Percentiles rank a stretch among this genome's conserved stretches.
Conservation (phyloP, 1,284 basidiomycete species). For the Ustilago hordei region DNA sequence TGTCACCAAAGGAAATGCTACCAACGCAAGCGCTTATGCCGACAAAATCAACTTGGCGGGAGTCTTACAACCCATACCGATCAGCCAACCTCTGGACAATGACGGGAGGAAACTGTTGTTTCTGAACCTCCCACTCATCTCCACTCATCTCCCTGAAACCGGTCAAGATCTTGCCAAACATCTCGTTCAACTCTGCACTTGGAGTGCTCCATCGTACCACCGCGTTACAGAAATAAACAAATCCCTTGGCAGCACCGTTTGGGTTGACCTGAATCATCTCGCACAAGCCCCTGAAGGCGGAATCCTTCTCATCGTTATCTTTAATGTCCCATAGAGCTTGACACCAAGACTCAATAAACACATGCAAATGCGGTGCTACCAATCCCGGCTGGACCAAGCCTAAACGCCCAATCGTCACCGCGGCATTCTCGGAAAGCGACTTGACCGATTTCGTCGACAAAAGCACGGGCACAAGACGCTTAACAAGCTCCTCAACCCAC, state of each 20-base stretch:
- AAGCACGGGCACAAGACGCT: conserved; percentile 90
- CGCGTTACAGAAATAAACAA: conserved; percentile 69
- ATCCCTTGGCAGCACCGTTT: conserved; percentile 69
- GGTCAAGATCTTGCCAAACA: conserved; percentile 74
- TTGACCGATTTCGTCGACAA: conserved; percentile 89
- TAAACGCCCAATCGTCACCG: conserved; percentile 97
- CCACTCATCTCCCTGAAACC: conserved; percentile 88
- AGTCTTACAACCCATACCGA: conserved; percentile 54
- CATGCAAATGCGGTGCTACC: conserved; percentile 88
- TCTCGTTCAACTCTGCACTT: conserved; percentile 62
- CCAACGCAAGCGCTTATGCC: background rate
- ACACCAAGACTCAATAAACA: conserved; percentile 96
- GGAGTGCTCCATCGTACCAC: conserved; percentile 68
- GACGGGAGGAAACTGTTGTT: conserved; percentile 62
- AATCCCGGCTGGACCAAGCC: conserved; percentile 89
- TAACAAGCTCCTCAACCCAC: conserved; percentile 77
- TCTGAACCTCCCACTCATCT: conserved; percentile 71
- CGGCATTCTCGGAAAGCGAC: conserved; percentile 95
- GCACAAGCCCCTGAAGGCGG: conserved; percentile 97
- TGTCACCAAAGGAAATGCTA: background rate
- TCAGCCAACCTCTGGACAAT: conserved; percentile 62
- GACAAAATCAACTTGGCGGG: background rate
- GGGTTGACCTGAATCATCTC: conserved; percentile 95
- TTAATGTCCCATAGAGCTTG: conserved; percentile 97
- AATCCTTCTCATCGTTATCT: conserved; percentile 99